Evolutionary conservation across 805 yeast genomes (phyloP), one percentile per base, ranked within the genome.

Genomic region (Saccharomycopsis guyanensis): DNA sequence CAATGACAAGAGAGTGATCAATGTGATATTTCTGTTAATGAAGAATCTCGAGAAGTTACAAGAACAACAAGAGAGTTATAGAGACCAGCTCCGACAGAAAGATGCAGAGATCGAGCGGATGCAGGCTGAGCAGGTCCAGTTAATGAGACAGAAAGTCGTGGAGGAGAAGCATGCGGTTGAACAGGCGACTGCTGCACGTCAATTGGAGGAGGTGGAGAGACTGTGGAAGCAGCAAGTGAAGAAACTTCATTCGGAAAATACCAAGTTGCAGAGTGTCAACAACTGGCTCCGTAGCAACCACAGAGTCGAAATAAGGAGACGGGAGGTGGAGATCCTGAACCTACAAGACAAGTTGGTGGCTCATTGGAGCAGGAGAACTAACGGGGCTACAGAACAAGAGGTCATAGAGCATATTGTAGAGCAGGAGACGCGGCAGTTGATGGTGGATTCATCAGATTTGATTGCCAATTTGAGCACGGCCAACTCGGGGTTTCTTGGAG

Each of bases 391-490:
- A 7, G 10, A 25, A 7, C 29, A 25, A 7, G 29, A 33, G 18
- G 20, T 15, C 19, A 15, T 15, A 6, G 20, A 8, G 37, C 19
- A 33, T 15, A 15, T 15, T 20, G 16, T 45, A 10, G 53, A 50
- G 23, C 31, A 43, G 27, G 53, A 50, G 35, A 44, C 46, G 4
- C 42, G 46, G 24, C 43, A 39, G 25, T 32, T 50, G 29, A 38
- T 50, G 47, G 40, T 46, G 2, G 53, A 50, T 34, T 43, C 50
- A 12, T 43, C 50, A 12, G 50, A 46, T 37, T 40, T 46, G 23
- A 46, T 50, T 18, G 34, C 43, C 3, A 50, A 46, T 23, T 33
- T 50, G 20, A 46, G 50, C 6, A 19, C 33, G 6, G 22, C 46
- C 6, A 46, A 50, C 36, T 37, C 31, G 2, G 34, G 45, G 1